Conservation (phyloP, 2,329 filamentous ascomycete genomes). For the Daldinia sp. region DNA sequence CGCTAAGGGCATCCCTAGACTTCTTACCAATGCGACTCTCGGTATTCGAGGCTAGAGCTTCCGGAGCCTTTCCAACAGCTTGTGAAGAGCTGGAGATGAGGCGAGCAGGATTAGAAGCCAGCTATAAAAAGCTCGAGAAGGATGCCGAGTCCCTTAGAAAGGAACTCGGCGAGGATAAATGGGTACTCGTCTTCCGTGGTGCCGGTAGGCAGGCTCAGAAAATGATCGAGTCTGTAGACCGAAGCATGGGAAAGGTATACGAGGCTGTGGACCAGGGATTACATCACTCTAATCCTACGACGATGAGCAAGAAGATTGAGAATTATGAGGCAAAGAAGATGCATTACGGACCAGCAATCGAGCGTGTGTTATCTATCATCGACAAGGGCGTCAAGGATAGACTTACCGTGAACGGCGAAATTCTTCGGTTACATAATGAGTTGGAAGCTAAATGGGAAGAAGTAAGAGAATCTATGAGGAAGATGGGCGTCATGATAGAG, state of each 20-base stretch:
- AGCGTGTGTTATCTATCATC: constrained; percentile 89
- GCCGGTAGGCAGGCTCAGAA: constrained; percentile 91
- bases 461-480: constrained; percentile 77
- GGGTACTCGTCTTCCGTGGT: constrained; percentile 94
- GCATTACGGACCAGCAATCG: constrained; percentile 93
- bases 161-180: constrained; percentile 93
- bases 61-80: constrained; percentile 83
- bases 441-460: constrained; percentile 83
- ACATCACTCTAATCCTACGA: constrained; percentile 74
- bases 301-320: constrained; percentile 83
- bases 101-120: constrained; percentile 77
- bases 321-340: constrained; percentile 94
- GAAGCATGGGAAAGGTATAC: constrained; percentile 82
- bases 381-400: constrained; percentile 95
- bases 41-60: constrained; percentile 82
- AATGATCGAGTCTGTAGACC: constrained; percentile 94
- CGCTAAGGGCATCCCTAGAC: constrained; percentile 88
- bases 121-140: constrained; percentile 85
- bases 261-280: constrained; percentile 80
- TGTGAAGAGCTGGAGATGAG: constrained; percentile 87
- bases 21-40: constrained; percentile 95
- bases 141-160: constrained; percentile 90
- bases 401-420: constrained; percentile 96
- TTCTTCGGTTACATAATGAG: constrained; percentile 84
- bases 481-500: constrained; percentile 78